These are phyloP conservation scores for Pichia sp. DNA, from an alignment of 1,139 yeast genomes.

Conservation along the genomic window DNA sequence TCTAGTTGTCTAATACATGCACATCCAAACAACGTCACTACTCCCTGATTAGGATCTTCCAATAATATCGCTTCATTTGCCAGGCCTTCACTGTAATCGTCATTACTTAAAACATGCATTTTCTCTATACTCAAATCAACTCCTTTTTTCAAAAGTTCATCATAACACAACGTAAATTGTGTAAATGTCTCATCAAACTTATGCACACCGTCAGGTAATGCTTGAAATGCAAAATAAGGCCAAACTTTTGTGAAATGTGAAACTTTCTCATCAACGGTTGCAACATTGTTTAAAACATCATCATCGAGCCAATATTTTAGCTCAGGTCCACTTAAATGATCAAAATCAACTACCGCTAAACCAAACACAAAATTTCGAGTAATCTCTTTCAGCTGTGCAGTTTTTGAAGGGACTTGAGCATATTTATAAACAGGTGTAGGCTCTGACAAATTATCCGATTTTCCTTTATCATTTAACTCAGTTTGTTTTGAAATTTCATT, in stretches of 20 bases:
- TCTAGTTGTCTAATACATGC: constrained; percentile 85
- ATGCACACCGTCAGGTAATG: constrained; percentile 94
- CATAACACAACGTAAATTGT: constrained; percentile 79
- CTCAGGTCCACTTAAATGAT: constrained; percentile 92
- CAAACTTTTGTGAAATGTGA: constrained; percentile 41
- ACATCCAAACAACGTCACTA: constrained; percentile 82
- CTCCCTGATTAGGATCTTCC: constrained; percentile 20
- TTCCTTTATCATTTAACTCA: neutral
- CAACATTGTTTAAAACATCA: constrained; percentile 32
- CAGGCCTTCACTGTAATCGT: constrained; percentile 18
- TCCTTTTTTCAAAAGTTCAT: constrained; percentile 44
- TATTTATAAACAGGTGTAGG: constrained; percentile 9
- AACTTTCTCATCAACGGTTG: neutral
- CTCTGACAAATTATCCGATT: no score
- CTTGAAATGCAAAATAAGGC: constrained; percentile 91
- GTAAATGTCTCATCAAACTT: constrained; percentile 87
- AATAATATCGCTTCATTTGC: constrained; percentile 20
- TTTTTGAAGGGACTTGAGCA: constrained; percentile 1
- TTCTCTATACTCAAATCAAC: constrained; percentile 28
- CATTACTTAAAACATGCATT: constrained; percentile 20
- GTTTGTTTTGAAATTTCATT: neutral
- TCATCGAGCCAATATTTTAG: constrained; percentile 86
- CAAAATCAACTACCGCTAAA: constrained; percentile 85
- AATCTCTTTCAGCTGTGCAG: neutral
- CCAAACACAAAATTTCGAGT: constrained; percentile 48